These are phyloP conservation scores for Saccharomycopsis amapae DNA, from an alignment of 805 yeast genomes.

Conservation along the genomic window DNA sequence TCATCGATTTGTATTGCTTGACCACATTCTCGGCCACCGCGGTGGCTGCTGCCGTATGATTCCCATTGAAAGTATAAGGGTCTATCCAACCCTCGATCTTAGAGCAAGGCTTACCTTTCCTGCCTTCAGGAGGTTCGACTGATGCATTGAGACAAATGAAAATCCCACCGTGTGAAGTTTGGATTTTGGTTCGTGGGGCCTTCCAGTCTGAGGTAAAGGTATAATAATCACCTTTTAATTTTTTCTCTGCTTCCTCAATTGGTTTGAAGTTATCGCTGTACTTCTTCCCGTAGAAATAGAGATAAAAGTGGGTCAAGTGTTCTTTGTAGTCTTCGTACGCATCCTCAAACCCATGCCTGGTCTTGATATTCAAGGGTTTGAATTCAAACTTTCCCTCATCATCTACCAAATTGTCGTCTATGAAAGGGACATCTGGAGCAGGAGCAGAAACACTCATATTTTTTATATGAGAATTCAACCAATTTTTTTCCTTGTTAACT, in stretches of 20 bases:
- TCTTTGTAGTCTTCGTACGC: constrained; percentile 51
- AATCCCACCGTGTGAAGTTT: constrained; percentile 88
- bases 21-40: constrained; percentile 85
- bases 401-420: too few relatives aligned
- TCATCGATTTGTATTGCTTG: constrained; percentile 80
- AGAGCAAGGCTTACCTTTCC: constrained; percentile 81
- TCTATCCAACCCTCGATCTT: constrained; percentile 90
- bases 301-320: constrained; percentile 61
- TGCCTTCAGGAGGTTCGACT: constrained; percentile 94
- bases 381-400: neutral
- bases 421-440: too few relatives aligned
- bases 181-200: constrained; percentile 78
- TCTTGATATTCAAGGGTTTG: constrained; percentile 9
- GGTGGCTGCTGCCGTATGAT: constrained; percentile 85
- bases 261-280: constrained; percentile 90
- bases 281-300: constrained; percentile 86
- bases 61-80: constrained; percentile 66
- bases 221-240: constrained; percentile 40
- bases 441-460: too few relatives aligned
- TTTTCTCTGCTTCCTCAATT: constrained; percentile 45
- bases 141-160: constrained; percentile 88
- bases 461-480: too few relatives aligned
- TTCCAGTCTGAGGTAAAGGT: constrained; percentile 88
- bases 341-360: constrained; percentile 61
- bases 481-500: too few relatives aligned